A percentile compares a stretch with the other conserved stretches of the same genome.
Conservation (phyloP, 805 yeast genomes). For the Candida orba region DNA sequence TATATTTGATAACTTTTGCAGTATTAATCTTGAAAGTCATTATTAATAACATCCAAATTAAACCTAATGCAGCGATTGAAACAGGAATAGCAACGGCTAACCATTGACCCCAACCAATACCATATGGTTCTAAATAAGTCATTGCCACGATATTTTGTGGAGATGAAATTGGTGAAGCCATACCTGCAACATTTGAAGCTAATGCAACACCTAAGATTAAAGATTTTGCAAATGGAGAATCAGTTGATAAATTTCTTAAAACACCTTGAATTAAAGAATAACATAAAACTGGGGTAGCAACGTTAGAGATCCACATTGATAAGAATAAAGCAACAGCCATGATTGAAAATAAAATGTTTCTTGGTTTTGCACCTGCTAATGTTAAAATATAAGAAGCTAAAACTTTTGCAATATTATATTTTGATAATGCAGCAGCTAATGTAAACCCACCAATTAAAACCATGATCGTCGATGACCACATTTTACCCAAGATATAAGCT, state of each 20-base stretch:
- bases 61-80: slow-evolving; percentile 48
- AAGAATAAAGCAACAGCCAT: slow-evolving; percentile 82
- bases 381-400: slow-evolving; percentile 78
- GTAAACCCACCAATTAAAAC: slow-evolving; percentile 88
- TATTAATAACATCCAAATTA: slow-evolving; percentile 64
- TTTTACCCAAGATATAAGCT: slow-evolving; percentile 60
- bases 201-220: slow-evolving; percentile 85
- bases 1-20: slow-evolving; percentile 39
- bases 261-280: slow-evolving; percentile 83
- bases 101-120: slow-evolving; percentile 83
- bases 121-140: slow-evolving; percentile 64
- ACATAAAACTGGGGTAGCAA: slow-evolving; percentile 92
- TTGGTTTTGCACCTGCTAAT: slow-evolving; percentile 77
- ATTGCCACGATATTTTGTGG: slow-evolving; percentile 93
- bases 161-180: slow-evolving; percentile 94
- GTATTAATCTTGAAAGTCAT: slow-evolving; percentile 45
- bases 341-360: slow-evolving; percentile 63
- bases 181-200: slow-evolving; percentile 89
- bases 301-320: slow-evolving; percentile 94
- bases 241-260: slow-evolving; percentile 67
- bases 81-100: slow-evolving; percentile 84
- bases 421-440: slow-evolving; percentile 86
- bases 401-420: slow-evolving; percentile 83
- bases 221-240: slow-evolving; percentile 77
- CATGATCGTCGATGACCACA: slow-evolving; percentile 96